Base-by-base conservation (phyloP, 169 alveolate species). In the Plasmodium reichenowi region DNA sequence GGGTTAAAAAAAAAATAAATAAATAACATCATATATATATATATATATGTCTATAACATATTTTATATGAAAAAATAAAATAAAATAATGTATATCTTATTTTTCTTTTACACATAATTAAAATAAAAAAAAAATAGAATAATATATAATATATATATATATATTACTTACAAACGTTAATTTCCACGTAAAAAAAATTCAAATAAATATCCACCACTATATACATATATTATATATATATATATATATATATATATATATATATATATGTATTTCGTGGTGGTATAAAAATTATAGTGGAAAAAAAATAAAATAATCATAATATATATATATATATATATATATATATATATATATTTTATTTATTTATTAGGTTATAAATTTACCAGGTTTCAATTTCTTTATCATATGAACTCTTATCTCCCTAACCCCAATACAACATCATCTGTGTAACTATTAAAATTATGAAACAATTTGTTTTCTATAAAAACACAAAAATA, bases 71-170 rank as follows among this genome's bases (percentile, higher is more conserved):
- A 62, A 62, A 59, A 58, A 15, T 7, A 17, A 59, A 20, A 60
- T 38, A 56, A 17, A 56, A 56, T 17, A 56, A n/a, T 4, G 22
- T 7, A 52, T 56, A 56, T 56, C 29, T 17, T 13, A 17, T 56
- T 62, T 26, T 15, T 59, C 12, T 59, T 62, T 22, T 62, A 62
- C 22, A 62, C 71, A 62, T 24, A 62, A 62, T 17, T n/a, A 17
- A 13, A 62, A 62, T 22, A 62, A 62, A 59, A 15, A 17, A 17
- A 12, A 59, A 52, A 56, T 9, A 56, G 22, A 56, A 56, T 9
- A 56, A 38, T 38, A 38, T 6, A 32, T 32, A 32, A 32, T 32
- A 32, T 38, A 38, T 38, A 38, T 38, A 38, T 38, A 38, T 38
- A 38, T 38, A 38, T 38, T 38, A 38, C 50, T 15, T 48, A 62